Evolutionary conservation across 352 stramenopile species (phyloP).

Genomic region (Globisporangium rhizosaccharum): DNA sequence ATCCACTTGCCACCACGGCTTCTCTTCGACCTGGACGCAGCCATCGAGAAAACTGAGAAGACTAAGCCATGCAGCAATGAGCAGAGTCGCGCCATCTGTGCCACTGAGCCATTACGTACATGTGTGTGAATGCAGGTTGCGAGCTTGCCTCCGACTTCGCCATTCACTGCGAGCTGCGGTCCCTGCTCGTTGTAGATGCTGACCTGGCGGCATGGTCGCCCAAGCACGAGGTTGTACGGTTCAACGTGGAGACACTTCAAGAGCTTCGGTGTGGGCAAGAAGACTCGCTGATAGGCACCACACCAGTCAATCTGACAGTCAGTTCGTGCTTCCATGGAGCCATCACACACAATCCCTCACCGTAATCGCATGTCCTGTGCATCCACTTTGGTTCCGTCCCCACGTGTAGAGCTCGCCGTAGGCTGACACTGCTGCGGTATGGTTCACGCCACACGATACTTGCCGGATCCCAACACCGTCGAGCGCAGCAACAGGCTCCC

Average conservation of each 20-base stretch:
- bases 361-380: constrained; percentile 73
- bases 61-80: background rate
- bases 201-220: constrained; percentile 75
- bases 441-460: constrained; percentile 82
- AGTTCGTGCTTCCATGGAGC: background rate
- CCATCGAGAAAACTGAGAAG: constrained; percentile 1
- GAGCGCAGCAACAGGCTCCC: constrained; percentile 64
- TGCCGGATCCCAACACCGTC: constrained; percentile 46
- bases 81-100: too few species aligned
- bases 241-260: constrained; percentile 80
- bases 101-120: background rate
- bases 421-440: constrained; percentile 87
- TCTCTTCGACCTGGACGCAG: constrained; percentile 64
- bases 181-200: constrained; percentile 89
- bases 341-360: background rate
- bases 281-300: constrained; percentile 27
- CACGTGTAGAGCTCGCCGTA: constrained; percentile 91
- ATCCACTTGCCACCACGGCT: constrained; percentile 93
- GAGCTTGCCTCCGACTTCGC: constrained; percentile 59
- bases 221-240: constrained; percentile 86
- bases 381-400: constrained; percentile 87
- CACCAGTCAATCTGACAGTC: background rate
- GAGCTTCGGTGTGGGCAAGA: constrained; percentile 71
- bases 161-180: constrained; percentile 80
- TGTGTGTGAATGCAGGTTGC: constrained; percentile 87